These are phyloP conservation scores for Waltergamsia citrina DNA, from an alignment of 2,329 filamentous ascomycete genomes.

Conservation along the genomic window DNA sequence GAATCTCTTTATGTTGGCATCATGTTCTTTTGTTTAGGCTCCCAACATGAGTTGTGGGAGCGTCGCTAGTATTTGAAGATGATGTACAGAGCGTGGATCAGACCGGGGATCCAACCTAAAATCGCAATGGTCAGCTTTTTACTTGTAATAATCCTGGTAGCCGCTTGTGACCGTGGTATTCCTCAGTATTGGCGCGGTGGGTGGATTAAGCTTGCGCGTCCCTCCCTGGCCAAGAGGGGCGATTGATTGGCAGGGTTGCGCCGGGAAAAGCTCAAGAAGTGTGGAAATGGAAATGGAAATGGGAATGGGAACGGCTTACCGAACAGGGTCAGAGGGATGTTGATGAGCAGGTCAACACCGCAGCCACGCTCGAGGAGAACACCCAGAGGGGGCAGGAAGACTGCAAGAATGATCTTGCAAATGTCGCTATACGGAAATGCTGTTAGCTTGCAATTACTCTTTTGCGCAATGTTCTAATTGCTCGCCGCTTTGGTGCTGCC, in stretches of 20 bases:
- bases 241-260: too few species aligned
- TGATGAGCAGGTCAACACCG: constrained; percentile 80
- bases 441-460: neutral
- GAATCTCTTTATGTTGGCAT: too few species aligned
- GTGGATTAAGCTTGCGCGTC: too few species aligned
- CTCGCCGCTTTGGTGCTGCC: too few species aligned
- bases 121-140: too few species aligned
- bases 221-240: too few species aligned
- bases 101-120: constrained; percentile 64
- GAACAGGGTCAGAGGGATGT: constrained; percentile 77
- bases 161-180: too few species aligned
- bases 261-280: constrained; percentile 1
- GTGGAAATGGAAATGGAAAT: neutral
- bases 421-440: constrained; percentile 36
- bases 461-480: too few species aligned
- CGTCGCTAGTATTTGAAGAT: constrained; percentile 71
- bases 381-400: constrained; percentile 82
- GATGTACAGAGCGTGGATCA: constrained; percentile 91
- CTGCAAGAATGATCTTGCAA: constrained; percentile 70
- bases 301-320: constrained; percentile 27
- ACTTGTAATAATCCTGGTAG: too few species aligned
- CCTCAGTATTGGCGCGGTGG: too few species aligned
- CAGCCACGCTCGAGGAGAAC: constrained; percentile 93
- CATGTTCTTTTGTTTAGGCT: too few species aligned
- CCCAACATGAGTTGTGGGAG: too few species aligned